These are phyloP conservation scores for Vigna trinervia DNA, from an alignment of 306 rosid genomes.

Conservation along the genomic window DNA sequence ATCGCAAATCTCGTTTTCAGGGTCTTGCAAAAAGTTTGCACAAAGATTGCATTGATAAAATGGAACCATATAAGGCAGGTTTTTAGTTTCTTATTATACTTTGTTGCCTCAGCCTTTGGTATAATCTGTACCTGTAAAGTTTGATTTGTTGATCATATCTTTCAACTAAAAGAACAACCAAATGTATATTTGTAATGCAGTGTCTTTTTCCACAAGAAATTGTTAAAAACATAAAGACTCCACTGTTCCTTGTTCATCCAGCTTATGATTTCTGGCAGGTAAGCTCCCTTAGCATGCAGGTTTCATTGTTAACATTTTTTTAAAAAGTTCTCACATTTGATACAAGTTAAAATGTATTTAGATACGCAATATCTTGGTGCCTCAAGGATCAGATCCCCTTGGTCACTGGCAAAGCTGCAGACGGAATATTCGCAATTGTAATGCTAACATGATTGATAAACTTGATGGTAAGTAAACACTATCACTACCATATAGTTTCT, in stretches of 20 bases:
- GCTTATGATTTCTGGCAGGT: conserved; percentile 99
- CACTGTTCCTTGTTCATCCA: conserved; percentile 90
- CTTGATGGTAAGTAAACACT: conserved; percentile 67
- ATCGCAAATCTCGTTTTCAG: conserved; percentile 53
- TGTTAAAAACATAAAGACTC: conserved; percentile 63
- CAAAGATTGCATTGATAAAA: conserved; percentile 68
- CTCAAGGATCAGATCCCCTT: conserved; percentile 67
- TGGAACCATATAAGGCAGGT: conserved; percentile 76
- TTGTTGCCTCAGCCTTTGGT: conserved; percentile 31
- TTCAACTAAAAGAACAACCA: conserved; percentile 36
- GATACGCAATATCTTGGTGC: conserved; percentile 92
- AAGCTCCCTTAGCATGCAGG: conserved; percentile 39
- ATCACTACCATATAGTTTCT: conserved; percentile 14
- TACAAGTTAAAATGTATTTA: conserved; percentile 48
- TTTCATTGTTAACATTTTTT: conserved; percentile 38
- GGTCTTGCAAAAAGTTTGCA: conserved; percentile 72
- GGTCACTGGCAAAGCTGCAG: conserved; percentile 81
- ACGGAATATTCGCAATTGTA: conserved; percentile 64
- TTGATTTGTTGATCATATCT: conserved; percentile 16
- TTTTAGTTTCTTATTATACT: conserved; percentile 35
- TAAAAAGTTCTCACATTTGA: conserved; percentile 33
- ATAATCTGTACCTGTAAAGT: conserved; percentile 20
- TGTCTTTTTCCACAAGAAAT: conserved; percentile 86
- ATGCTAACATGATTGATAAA: conserved; percentile 58
- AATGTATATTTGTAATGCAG: conserved; percentile 57